phyloP scores from a whole-genome alignment of 192 early-diverging fungal species.

The Dissophora globulifera region DNA sequence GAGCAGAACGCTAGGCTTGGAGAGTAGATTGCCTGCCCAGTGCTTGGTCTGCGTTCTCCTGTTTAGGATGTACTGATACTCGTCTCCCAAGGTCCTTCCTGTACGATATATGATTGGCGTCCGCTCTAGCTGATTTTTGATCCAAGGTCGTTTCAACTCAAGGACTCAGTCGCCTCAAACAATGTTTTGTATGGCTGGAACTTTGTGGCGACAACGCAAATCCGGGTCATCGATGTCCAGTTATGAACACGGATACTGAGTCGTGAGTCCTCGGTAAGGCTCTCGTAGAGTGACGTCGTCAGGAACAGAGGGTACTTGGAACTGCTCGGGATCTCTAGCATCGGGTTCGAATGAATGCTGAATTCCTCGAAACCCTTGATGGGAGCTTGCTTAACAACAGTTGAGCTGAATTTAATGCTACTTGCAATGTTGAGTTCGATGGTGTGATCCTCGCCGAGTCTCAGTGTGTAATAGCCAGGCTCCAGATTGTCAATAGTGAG shows the following conservation, averaged over 20 bases:
- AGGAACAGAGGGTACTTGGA: constrained; percentile 17
- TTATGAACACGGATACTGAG: constrained; percentile 24
- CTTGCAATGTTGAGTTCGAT: constrained; percentile 11
- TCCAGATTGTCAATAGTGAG: constrained; percentile 13
- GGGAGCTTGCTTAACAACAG: neutral
- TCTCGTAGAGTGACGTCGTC: neutral
- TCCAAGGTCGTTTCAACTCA: neutral
- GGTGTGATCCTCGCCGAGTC: neutral
- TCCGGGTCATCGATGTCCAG: constrained; percentile 22
- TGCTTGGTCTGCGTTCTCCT: constrained; percentile 49
- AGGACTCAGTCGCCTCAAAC: neutral
- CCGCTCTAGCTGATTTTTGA: neutral
- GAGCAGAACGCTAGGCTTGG: constrained; percentile 56
- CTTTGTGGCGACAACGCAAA: constrained; percentile 22
- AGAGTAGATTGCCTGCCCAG: constrained; percentile 55
- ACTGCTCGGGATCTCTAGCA: constrained; percentile 24
- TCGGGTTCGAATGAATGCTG: constrained; percentile 16
- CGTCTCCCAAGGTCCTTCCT: constrained; percentile 56
- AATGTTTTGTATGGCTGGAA: constrained; percentile 19
- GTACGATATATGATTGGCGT: constrained; percentile 9
- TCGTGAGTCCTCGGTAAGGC: neutral
- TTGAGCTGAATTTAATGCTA: constrained; percentile 1
- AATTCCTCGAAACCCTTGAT: constrained; percentile 18
- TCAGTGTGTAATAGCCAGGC: constrained; percentile 33
- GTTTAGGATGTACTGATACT: constrained; percentile 65